phyloP scores from a whole-genome alignment of 305 asterid genomes.

The Caryopteris hybrid region DNA sequence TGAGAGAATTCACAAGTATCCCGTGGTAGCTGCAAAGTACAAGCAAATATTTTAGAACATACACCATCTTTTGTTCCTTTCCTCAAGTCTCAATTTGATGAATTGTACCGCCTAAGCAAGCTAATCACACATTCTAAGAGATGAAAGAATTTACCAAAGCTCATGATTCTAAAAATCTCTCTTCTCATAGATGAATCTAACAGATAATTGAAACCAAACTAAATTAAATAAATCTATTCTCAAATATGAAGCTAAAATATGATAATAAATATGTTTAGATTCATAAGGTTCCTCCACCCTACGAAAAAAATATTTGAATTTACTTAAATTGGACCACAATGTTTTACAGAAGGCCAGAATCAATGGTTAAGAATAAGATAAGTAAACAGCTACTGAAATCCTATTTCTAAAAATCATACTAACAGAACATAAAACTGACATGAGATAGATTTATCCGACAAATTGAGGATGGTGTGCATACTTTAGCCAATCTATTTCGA shows the following conservation, averaged over 20 bases:
- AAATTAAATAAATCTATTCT: background rate
- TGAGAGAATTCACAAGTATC: constrained; percentile 68
- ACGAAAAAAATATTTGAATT: background rate
- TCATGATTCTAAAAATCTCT: background rate
- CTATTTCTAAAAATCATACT: background rate
- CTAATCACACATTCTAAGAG: background rate
- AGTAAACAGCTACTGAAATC: background rate
- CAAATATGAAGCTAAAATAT: background rate
- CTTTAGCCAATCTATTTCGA: constrained; percentile 78
- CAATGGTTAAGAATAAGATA: background rate
- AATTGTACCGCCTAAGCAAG: background rate
- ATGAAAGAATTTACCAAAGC: background rate
- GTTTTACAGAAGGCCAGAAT: background rate
- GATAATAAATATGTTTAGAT: background rate
- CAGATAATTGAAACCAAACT: background rate
- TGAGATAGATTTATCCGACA: background rate
- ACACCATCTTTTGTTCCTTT: background rate
- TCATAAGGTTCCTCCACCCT: background rate
- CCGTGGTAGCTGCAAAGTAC: constrained; percentile 67
- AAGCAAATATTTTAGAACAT: constrained; percentile 23
- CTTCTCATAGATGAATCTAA: background rate
- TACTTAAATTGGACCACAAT: background rate
- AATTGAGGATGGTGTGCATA: constrained; percentile 29
- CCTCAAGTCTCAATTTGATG: background rate
- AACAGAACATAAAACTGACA: background rate